Conservation (phyloP, 2,329 filamentous ascomycete genomes). For the Fusarium sp. region DNA sequence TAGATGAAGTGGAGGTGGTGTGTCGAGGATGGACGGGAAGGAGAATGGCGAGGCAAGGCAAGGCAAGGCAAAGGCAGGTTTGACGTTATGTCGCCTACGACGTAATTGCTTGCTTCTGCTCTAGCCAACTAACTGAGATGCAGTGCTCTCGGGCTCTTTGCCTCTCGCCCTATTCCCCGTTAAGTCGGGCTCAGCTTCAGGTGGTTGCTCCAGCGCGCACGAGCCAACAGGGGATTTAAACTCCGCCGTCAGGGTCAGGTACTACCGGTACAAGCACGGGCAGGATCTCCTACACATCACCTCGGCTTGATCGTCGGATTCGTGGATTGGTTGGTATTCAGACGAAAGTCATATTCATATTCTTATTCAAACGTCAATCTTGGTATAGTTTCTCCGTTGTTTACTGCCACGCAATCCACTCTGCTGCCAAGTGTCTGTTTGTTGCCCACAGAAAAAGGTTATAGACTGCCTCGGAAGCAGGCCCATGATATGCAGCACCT, state of each 20-base stretch:
- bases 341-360: constrained; percentile 1
- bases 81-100: constrained; percentile 36
- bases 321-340: neutral
- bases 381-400: neutral
- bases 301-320: neutral
- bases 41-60: constrained; percentile 12
- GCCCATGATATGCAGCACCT: constrained; percentile 15
- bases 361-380: constrained; percentile 9
- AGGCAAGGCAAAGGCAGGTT: constrained; percentile 16
- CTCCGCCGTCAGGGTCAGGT: constrained; percentile 10
- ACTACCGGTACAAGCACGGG: constrained; percentile 5
- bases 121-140: neutral
- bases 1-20: constrained; percentile 24
- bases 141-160: constrained; percentile 1
- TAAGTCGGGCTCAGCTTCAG: constrained; percentile 31
- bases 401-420: constrained; percentile 12
- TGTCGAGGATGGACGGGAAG: constrained; percentile 28
- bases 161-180: constrained; percentile 37
- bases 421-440: constrained; percentile 3
- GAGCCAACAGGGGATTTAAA: constrained; percentile 35
- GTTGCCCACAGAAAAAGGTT: constrained; percentile 22
- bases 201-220: constrained; percentile 38
- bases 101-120: constrained; percentile 41
- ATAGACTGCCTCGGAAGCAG: constrained; percentile 10
- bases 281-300: neutral